Evolutionary conservation across 2,329 filamentous ascomycete species (phyloP), one percentile per base, ranked within the genome.

Genomic region (Talaromyces pinophilus): DNA sequence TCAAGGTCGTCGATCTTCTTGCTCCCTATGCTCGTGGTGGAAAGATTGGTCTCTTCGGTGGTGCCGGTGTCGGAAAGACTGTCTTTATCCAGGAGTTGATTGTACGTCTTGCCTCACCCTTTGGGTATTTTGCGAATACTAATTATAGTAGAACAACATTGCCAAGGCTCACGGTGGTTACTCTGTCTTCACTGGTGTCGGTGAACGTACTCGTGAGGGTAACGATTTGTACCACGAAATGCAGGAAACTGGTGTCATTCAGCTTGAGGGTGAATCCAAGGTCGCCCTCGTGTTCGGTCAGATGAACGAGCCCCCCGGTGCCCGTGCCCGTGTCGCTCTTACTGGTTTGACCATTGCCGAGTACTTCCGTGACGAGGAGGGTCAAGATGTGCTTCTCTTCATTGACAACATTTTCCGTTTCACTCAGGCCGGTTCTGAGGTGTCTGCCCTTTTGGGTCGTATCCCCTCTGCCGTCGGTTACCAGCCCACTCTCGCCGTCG

Each of bases 161-260:
- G 95, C 95, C 85, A 98, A 98, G 90, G 95, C 95, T 77, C 95
- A 99, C 87, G 95, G 95, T 96, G 95, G 95, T 96, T 99, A 96
- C 92, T 99, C 95, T 74, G 95, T 99, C 82, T 99, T 99, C 91
- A 97, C 93, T 81, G 95, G 95, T 94, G 95, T 99, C 85, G 95
- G 95, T 83, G 95, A 99, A 91, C 94, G 95, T 88, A 99, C 95
- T 81, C 95, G 95, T 92, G 95, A 99, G 90, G 95, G 95, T 89
- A 99, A 99, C 90, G 95, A 99, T 90, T 84, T 99, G 88, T 99
- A 99, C 91, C 94, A 99, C 86, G 95, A 99, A 89, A 99, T 99
- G 95, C 95, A 98, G 88, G 94, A 99, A 87, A 99, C 95, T 75
- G 92, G 92, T 80, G 95, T 99, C 88, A 99, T 99, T 84, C 90